phyloP scores from a whole-genome alignment of 2,329 filamentous ascomycete genomes.

The Ceratocystis colombiana region DNA sequence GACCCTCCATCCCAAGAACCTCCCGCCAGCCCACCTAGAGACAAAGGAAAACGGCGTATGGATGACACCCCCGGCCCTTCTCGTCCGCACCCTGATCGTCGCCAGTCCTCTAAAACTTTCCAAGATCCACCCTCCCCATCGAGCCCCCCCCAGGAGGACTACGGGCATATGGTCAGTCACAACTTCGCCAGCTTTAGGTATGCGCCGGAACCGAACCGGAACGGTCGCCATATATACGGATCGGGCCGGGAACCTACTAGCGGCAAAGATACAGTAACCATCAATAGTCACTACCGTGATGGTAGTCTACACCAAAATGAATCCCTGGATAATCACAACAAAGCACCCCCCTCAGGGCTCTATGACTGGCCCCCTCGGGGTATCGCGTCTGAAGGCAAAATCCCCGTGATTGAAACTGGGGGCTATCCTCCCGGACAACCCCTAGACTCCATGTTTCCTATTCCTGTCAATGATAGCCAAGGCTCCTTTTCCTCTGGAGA shows the following conservation, averaged over 20 bases:
- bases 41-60: too few relatives aligned
- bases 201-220: too few relatives aligned
- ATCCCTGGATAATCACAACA: too few relatives aligned
- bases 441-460: slow-evolving; percentile 1
- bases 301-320: too few relatives aligned
- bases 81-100: not conserved
- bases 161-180: not conserved
- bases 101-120: not conserved
- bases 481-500: not conserved
- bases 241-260: not conserved
- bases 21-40: not conserved
- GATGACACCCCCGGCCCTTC: not conserved
- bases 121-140: not conserved
- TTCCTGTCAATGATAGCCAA: not conserved
- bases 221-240: not conserved
- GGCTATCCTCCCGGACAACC: not conserved
- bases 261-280: not conserved
- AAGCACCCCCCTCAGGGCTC: too few relatives aligned
- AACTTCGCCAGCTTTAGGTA: not conserved
- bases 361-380: rapidly evolving
- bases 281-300: too few relatives aligned
- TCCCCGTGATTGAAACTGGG: not conserved
- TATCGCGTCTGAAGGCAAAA: not conserved
- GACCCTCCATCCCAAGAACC: not conserved
- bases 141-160: not conserved